A percentile compares a stretch with the other conserved stretches of the same genome.
Evolutionary conservation across 345 rosid genomes (phyloP).

Genomic region (Murraya paniculata): DNA sequence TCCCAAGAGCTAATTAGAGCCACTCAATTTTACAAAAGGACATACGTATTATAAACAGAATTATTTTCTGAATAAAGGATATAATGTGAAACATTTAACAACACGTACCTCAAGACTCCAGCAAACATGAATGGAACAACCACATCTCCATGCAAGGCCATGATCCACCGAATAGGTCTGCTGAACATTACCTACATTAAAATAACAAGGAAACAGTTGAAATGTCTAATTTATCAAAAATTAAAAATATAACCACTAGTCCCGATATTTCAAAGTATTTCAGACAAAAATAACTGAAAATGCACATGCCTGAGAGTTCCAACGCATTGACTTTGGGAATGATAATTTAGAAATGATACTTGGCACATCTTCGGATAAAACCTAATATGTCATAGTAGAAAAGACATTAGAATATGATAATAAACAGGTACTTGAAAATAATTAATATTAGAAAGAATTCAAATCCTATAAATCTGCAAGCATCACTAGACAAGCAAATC

Average conservation of each 20-base stretch:
- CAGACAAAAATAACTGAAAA: slow-evolving; percentile 9
- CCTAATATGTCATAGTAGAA: slow-evolving; percentile 37
- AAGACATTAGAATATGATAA: not conserved
- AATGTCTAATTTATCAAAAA: not conserved
- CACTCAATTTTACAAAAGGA: not conserved
- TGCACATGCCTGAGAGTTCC: slow-evolving; percentile 78
- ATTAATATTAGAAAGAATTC: not conserved
- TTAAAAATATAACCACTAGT: not conserved
- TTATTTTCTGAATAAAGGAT: not conserved
- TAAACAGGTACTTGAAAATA: not conserved
- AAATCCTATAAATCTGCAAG: not conserved
- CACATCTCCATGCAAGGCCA: slow-evolving; percentile 85
- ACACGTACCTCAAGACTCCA: slow-evolving; percentile 71
- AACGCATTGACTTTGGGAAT: slow-evolving; percentile 94
- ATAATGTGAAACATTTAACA: slow-evolving; percentile 12
- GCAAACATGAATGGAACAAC: slow-evolving; percentile 82
- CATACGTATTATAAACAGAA: not conserved
- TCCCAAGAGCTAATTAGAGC: not conserved
- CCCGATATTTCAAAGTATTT: not conserved
- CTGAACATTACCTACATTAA: slow-evolving; percentile 71
- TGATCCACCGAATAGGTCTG: slow-evolving; percentile 94
- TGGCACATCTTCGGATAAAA: slow-evolving; percentile 83
- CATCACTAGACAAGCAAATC: not conserved
- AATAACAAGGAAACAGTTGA: slow-evolving; percentile 18
- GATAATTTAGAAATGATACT: slow-evolving; percentile 64